phyloP scores from a whole-genome alignment of 2,329 filamentous ascomycete genomes.

The Apiospora marii region DNA sequence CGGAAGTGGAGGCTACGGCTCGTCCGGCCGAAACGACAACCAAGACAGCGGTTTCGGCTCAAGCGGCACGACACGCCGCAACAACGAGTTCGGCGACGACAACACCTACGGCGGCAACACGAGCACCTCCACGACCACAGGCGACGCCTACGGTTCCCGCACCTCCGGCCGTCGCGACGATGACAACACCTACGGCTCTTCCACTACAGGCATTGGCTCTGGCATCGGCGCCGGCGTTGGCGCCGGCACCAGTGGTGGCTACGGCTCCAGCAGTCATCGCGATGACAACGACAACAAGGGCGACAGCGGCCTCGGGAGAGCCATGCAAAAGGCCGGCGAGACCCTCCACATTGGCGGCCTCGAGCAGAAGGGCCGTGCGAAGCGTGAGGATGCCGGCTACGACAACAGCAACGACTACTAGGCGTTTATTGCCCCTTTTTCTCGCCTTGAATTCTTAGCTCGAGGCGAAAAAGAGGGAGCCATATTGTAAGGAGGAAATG shows the following conservation, averaged over 20 bases:
- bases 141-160: background rate
- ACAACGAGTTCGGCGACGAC: constrained; percentile 55
- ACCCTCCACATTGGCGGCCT: constrained; percentile 57
- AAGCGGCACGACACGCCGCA: constrained; percentile 25
- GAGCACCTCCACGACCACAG: constrained; percentile 29
- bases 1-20: constrained; percentile 26
- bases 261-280: constrained; percentile 30
- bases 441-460: too few relatives aligned
- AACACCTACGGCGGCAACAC: constrained; percentile 31
- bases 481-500: background rate
- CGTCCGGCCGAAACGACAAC: constrained; percentile 29
- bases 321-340: constrained; percentile 65
- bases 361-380: constrained; percentile 57
- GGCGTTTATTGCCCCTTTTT: background rate
- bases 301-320: constrained; percentile 55
- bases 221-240: constrained; percentile 12
- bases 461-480: background rate
- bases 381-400: constrained; percentile 51
- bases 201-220: background rate
- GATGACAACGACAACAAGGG: constrained; percentile 28
- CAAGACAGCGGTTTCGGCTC: constrained; percentile 21
- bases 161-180: too few relatives aligned
- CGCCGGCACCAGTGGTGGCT: background rate
- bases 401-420: constrained; percentile 36
- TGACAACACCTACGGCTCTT: constrained; percentile 32